Percentiles rank a stretch among this genome's conserved stretches.
Evolutionary conservation across 495 filamentous ascomycete species (phyloP).

Genomic region (Aspergillus affinis): DNA sequence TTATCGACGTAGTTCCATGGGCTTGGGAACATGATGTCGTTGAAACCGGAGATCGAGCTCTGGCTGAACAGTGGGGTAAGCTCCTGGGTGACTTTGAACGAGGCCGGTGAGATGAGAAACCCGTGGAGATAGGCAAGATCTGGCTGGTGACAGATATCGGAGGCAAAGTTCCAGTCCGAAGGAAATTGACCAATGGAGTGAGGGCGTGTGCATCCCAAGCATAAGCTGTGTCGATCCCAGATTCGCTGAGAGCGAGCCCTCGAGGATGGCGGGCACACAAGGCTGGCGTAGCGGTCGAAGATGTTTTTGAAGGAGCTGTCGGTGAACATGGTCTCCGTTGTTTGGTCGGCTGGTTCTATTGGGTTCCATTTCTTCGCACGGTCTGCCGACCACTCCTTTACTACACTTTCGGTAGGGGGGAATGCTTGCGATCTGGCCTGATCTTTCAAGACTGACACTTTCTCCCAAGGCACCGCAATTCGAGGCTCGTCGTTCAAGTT

Average conservation of each 20-base stretch:
- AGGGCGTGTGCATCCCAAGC: constrained; percentile 58
- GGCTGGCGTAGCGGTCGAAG: constrained; percentile 50
- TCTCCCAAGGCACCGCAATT: constrained; percentile 68
- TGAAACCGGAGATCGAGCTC: constrained; percentile 60
- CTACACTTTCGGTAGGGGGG: constrained; percentile 21
- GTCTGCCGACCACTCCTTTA: constrained; percentile 36
- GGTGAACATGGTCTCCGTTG: constrained; percentile 49
- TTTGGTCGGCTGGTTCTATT: constrained; percentile 44
- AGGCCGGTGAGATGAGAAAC: constrained; percentile 63
- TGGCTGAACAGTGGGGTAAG: constrained; percentile 74
- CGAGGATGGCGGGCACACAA: constrained; percentile 57
- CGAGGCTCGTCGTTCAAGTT: constrained; percentile 79
- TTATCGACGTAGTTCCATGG: constrained; percentile 54
- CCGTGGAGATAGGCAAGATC: constrained; percentile 74
- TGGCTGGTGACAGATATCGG: constrained; percentile 75
- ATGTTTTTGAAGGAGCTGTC: constrained; percentile 43
- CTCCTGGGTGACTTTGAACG: constrained; percentile 59
- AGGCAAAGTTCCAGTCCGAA: constrained; percentile 60
- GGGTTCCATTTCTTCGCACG: constrained; percentile 40
- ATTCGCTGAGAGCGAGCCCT: constrained; percentile 46
- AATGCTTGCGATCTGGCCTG: constrained; percentile 30
- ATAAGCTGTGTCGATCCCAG: constrained; percentile 54
- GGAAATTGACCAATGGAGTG: constrained; percentile 71
- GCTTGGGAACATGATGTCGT: constrained; percentile 48
- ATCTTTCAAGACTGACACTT: constrained; percentile 40